phyloP scores from a whole-genome alignment of 169 alveolate genomes.

The Theileria sp. region DNA sequence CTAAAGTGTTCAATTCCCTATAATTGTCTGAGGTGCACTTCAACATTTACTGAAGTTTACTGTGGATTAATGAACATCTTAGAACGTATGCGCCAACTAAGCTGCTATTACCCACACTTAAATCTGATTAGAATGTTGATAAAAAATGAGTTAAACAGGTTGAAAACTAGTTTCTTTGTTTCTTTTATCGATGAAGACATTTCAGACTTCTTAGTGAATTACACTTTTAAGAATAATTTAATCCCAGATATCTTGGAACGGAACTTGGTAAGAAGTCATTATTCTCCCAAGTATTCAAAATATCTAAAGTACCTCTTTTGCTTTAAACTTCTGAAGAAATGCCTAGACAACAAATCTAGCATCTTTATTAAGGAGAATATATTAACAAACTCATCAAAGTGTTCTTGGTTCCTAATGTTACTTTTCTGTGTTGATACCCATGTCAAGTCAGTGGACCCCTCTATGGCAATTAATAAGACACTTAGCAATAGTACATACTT shows the following conservation, averaged over 20 bases:
- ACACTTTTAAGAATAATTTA: not conserved
- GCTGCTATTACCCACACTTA: conserved; percentile 28
- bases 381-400: conserved; percentile 2
- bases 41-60: conserved; percentile 19
- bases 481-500: not conserved
- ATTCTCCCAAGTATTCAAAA: conserved; percentile 2
- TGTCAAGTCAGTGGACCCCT: conserved; percentile 8
- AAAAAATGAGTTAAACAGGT: conserved; percentile 36
- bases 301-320: not conserved
- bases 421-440: conserved; percentile 13
- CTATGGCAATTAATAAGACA: conserved; percentile 5
- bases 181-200: not conserved
- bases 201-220: not conserved
- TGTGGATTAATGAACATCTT: conserved; percentile 20
- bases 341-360: not conserved
- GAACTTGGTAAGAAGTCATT: conserved; percentile 4
- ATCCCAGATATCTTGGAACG: not conserved
- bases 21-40: conserved; percentile 38
- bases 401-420: conserved; percentile 15
- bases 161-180: conserved; percentile 22
- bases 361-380: conserved; percentile 6
- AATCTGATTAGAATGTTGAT: conserved; percentile 35
- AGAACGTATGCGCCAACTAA: conserved; percentile 10
- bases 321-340: not conserved
- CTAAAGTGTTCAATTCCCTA: conserved; percentile 30